Percentiles rank a stretch among this genome's conserved stretches.
Conservation (phyloP, 306 rosid genomes). For the Morella rubra region DNA sequence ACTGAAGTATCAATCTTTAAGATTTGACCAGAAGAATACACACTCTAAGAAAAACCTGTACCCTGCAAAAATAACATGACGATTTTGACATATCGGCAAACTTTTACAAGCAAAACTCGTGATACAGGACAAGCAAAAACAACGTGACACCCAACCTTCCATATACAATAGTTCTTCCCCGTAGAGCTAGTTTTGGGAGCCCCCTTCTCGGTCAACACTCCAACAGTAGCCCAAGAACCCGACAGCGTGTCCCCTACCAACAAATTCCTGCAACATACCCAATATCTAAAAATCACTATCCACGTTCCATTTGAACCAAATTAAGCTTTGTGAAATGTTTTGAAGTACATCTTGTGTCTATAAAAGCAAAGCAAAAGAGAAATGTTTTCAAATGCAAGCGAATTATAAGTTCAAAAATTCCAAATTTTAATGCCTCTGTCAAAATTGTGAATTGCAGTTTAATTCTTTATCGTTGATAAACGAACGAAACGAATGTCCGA, state of each 20-base stretch:
- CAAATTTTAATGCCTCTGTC: conserved; percentile 6
- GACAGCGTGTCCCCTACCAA: conserved; percentile 66
- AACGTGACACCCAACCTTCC: conserved; percentile 75
- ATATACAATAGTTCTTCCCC: conserved; percentile 69
- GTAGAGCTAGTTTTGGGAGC: conserved; percentile 56
- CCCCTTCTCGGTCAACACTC: conserved; percentile 84
- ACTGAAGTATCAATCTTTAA: conserved; percentile 77
- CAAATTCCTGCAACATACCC: conserved; percentile 53
- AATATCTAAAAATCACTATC: conserved; percentile 6
- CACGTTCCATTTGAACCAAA: not conserved
- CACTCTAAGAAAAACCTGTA: conserved; percentile 73
- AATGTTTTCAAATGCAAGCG: not conserved
- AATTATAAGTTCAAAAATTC: not conserved
- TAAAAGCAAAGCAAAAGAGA: conserved; percentile 1
- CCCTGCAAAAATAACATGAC: conserved; percentile 51
- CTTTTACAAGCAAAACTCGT: not conserved
- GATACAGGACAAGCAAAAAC: too few relatives aligned
- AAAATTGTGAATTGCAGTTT: conserved; percentile 16
- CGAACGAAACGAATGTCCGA: conserved; percentile 83
- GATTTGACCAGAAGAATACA: conserved; percentile 59
- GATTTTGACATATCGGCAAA: conserved; percentile 1
- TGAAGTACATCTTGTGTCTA: not conserved
- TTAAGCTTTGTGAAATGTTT: not conserved
- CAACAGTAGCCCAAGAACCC: conserved; percentile 86
- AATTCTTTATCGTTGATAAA: conserved; percentile 65